Evolutionary conservation across 2,329 filamentous ascomycete genomes (phyloP).

Genomic region (Xylaria sp.): DNA sequence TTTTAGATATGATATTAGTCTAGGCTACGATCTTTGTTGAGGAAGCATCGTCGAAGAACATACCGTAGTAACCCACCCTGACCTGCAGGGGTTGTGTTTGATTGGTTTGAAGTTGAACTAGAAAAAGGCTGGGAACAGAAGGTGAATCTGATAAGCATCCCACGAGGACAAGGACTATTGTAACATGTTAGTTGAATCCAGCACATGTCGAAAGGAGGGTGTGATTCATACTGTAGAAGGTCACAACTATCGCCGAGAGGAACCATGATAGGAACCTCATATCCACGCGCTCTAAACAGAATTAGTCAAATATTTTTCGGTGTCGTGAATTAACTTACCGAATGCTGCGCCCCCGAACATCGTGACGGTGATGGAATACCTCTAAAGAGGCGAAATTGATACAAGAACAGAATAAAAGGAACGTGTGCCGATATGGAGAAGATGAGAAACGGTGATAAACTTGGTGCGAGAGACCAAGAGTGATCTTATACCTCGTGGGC

Average conservation of each 20-base stretch:
- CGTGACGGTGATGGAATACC: neutral
- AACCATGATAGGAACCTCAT: constrained; percentile 4
- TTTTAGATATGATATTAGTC: neutral
- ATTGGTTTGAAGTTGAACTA: constrained; percentile 3
- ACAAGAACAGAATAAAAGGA: neutral
- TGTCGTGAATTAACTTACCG: neutral
- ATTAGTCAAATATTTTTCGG: neutral
- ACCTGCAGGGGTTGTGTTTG: neutral
- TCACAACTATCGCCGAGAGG: neutral
- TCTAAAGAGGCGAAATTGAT: neutral
- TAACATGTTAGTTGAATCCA: neutral
- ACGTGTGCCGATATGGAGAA: neutral
- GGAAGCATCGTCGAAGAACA: neutral
- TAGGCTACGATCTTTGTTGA: neutral
- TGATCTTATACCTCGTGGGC: neutral
- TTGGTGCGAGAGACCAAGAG: neutral
- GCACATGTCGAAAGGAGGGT: no score
- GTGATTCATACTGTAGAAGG: neutral
- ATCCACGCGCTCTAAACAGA: neutral
- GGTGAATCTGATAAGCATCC: neutral
- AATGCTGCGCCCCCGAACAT: neutral
- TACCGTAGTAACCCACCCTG: neutral
- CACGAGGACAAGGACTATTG: neutral
- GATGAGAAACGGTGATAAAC: neutral
- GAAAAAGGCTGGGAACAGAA: neutral